These are phyloP conservation scores for Lactarius psammicola DNA, from an alignment of 768 basidiomycete species.

Conservation along the genomic window DNA sequence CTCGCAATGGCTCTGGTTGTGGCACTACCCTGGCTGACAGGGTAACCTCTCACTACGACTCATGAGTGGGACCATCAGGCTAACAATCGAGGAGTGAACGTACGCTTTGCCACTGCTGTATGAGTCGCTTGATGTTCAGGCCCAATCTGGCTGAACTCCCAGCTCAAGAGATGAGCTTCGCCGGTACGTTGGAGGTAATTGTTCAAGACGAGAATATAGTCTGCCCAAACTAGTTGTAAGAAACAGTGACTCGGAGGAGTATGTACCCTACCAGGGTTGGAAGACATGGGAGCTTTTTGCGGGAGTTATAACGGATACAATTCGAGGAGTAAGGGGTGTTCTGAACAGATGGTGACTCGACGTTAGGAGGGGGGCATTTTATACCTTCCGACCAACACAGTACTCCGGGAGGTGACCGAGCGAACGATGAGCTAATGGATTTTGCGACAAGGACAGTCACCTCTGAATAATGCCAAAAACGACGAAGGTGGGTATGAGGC, in stretches of 20 bases:
- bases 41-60: conserved; percentile 20
- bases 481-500: conserved; percentile 15
- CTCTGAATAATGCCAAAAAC: conserved; percentile 14
- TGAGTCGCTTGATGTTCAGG: conserved; percentile 28
- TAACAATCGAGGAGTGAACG: background rate
- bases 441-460: conserved; percentile 6
- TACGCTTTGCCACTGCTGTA: conserved; percentile 24
- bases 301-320: background rate
- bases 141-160: conserved; percentile 26
- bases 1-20: conserved; percentile 24
- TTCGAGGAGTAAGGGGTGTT: conserved; percentile 1
- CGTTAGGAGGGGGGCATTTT: conserved; percentile 12
- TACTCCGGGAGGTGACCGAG: background rate
- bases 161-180: conserved; percentile 22
- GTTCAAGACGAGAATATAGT: conserved; percentile 28
- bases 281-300: conserved; percentile 9
- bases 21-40: conserved; percentile 23
- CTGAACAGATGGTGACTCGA: background rate
- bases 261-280: conserved; percentile 17
- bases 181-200: conserved; percentile 27
- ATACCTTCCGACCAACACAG: conserved; percentile 13
- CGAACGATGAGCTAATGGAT: conserved; percentile 1
- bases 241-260: background rate
- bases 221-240: conserved; percentile 6
- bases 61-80: background rate